Conservation (phyloP, 2,329 filamentous ascomycete genomes). For the Westerdykella ornata region DNA sequence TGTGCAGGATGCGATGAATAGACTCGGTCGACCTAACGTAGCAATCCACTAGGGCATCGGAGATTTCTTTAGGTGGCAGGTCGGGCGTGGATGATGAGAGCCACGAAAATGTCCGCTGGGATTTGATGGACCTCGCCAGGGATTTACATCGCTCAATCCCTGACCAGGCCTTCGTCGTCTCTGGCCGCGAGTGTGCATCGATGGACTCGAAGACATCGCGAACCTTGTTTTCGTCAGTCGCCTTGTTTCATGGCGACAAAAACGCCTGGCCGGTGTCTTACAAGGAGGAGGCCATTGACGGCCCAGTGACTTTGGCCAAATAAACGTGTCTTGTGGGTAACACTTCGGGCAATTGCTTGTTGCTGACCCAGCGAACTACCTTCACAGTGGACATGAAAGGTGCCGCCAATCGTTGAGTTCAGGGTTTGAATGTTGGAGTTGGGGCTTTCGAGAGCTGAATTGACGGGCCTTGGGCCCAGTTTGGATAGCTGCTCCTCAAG, state of each 20-base stretch:
- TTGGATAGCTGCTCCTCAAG: slow-evolving; percentile 41
- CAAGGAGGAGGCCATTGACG: slow-evolving; percentile 44
- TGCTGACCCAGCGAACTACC: slow-evolving; percentile 24
- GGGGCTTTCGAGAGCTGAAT: slow-evolving; percentile 4
- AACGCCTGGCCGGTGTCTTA: slow-evolving; percentile 23
- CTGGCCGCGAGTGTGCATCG: slow-evolving; percentile 38
- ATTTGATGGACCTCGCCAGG: slow-evolving; percentile 49
- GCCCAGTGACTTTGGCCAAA: slow-evolving; percentile 54
- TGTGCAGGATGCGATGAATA: slow-evolving; percentile 47
- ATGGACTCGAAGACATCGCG: slow-evolving; percentile 42
- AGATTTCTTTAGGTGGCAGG: slow-evolving; percentile 44
- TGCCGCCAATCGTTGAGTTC: slow-evolving; percentile 38
- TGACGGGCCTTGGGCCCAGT: too few relatives aligned
- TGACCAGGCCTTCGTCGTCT: slow-evolving; percentile 31
- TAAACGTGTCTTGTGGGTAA: slow-evolving; percentile 51
- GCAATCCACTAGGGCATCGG: slow-evolving; percentile 44
- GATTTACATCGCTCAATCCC: slow-evolving; percentile 48
- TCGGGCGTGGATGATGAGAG: slow-evolving; percentile 38
- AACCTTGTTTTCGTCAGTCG: slow-evolving; percentile 28
- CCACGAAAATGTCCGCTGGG: slow-evolving; percentile 45
- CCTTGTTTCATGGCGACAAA: neutral
- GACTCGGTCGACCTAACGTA: slow-evolving; percentile 48
- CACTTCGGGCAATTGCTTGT: slow-evolving; percentile 37
- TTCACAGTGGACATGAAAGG: slow-evolving; percentile 42
- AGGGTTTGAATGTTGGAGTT: slow-evolving; percentile 35